Base-by-base conservation (phyloP, 1,284 basidiomycete species). In the Ceratobasidium sp. region DNA sequence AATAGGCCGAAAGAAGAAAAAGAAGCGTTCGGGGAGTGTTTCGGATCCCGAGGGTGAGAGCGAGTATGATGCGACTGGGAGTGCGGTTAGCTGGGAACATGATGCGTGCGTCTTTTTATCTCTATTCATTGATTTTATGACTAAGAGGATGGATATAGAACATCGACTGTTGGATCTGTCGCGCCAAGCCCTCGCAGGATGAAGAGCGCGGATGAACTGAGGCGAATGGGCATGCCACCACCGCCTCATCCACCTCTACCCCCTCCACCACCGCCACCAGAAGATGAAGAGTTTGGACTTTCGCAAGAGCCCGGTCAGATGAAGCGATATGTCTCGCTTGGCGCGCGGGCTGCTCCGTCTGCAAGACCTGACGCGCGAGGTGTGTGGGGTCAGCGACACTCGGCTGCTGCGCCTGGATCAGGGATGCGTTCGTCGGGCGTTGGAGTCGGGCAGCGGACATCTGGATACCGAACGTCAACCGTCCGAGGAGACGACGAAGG, bases 201-300 rank as follows among this genome's bases (percentile, higher is more conserved):
- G 75, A 76, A 76, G 73, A 77, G 77, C 55, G 74, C 77, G 21
- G 77, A 76, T 36, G 76, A 76, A 9, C 52, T 77, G 36, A 70
- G 72, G 50, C 53, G 53, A 69, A 64, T 59, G 73, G 60, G 59
- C 30, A 55, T 45, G 67, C 36, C 36, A 14, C 36, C 36, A 14
- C 36, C 36, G 6, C 36, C 26, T 23, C 26, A 53, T 53, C 16
- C 16, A 5, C 23, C 60, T 55, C 8, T 34, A 52, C 69, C 36
- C 34, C 53, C 30, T 1, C 48, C 39, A 6, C 36, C 52, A 16
- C 52, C 52, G 26, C 26, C 26, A 18, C 52, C 52, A 4, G 52
- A 55, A 30, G 26, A 9, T 26, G 52, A 28, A 55, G 52, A 9
- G 59, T 45, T 32, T 59, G 72, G 28, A 53, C 60, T 28, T 58